phyloP scores from a whole-genome alignment of 2,329 filamentous ascomycete species.

The Ustilaginoidea virens region DNA sequence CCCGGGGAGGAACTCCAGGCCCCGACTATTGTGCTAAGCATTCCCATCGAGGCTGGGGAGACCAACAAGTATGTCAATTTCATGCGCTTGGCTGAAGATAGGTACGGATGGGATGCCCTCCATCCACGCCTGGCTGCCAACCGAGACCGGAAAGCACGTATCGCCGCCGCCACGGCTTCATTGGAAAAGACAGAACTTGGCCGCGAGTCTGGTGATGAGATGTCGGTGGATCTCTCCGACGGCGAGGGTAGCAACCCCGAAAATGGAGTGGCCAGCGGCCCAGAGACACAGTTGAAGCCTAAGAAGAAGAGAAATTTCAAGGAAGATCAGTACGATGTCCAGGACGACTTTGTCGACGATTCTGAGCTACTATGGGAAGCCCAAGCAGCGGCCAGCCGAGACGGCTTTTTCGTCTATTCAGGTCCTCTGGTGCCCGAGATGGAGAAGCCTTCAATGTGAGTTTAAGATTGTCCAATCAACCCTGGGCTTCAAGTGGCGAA shows the following conservation, averaged over 20 bases:
- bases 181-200: constrained; percentile 60
- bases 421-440: constrained; percentile 79
- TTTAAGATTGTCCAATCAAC: too few species aligned
- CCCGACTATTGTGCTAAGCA: constrained; percentile 70
- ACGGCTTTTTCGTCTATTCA: constrained; percentile 96
- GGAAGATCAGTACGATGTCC: constrained; percentile 71
- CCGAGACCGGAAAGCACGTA: constrained; percentile 71
- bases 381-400: constrained; percentile 81
- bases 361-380: constrained; percentile 93
- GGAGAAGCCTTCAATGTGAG: constrained; percentile 48
- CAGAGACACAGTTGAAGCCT: constrained; percentile 46
- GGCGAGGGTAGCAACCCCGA: constrained; percentile 79
- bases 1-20: constrained; percentile 43
- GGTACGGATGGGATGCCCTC: constrained; percentile 86
- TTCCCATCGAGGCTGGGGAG: constrained; percentile 59
- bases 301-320: constrained; percentile 72
- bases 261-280: constrained; percentile 48
- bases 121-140: constrained; percentile 85
- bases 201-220: constrained; percentile 63
- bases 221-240: constrained; percentile 63
- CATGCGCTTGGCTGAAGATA: constrained; percentile 80
- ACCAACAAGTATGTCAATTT: constrained; percentile 92
- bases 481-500: neutral
- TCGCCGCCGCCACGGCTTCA: constrained; percentile 76
- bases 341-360: constrained; percentile 80